Conservation (phyloP, 2,329 filamentous ascomycete species). For the Fulvia fulva region DNA sequence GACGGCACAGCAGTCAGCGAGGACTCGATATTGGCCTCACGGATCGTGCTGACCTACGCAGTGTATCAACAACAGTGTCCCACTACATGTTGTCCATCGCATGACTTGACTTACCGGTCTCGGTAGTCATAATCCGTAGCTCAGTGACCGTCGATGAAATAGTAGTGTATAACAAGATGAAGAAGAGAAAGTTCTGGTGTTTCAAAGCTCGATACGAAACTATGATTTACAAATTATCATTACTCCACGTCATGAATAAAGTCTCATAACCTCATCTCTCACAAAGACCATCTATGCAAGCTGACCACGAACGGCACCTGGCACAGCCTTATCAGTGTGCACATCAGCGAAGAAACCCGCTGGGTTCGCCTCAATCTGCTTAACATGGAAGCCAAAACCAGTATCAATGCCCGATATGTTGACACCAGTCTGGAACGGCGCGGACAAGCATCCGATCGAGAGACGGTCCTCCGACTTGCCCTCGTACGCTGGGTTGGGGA, state of each 20-base stretch:
- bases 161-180: too few species aligned
- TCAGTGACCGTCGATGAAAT: too few species aligned
- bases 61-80: too few species aligned
- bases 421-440: constrained; percentile 45
- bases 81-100: too few species aligned
- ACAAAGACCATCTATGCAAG: constrained; percentile 27
- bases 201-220: neutral
- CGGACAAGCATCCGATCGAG: constrained; percentile 43
- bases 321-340: constrained; percentile 48
- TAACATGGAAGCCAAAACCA: constrained; percentile 47
- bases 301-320: constrained; percentile 53
- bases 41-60: too few species aligned
- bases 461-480: constrained; percentile 9
- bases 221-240: neutral
- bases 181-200: neutral
- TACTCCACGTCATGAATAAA: neutral
- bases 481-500: constrained; percentile 44
- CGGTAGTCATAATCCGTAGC: too few species aligned
- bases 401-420: constrained; percentile 40
- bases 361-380: constrained; percentile 51
- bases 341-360: constrained; percentile 51
- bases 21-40: too few species aligned
- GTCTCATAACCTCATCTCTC: neutral
- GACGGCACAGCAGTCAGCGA: too few species aligned
- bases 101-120: too few species aligned